Evolutionary conservation across 805 yeast species (phyloP), one percentile per base, ranked within the genome.

Genomic region (Saccharomycopsis guyanensis): DNA sequence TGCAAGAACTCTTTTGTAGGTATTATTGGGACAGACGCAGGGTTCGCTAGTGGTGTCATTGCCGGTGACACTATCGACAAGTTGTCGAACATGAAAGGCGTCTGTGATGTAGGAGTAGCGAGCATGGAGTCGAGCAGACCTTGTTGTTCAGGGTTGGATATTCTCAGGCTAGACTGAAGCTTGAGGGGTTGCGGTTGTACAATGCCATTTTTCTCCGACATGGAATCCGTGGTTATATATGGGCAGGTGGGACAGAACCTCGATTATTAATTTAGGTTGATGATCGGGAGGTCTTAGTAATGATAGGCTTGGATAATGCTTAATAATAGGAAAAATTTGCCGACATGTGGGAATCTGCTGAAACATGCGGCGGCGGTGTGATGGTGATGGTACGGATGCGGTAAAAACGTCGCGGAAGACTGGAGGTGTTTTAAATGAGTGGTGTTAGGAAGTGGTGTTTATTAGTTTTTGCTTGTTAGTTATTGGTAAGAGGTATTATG

Each of bases 41-140:
- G 45, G 19, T 10, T 23, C 6, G 40, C 23, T 3, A 39, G 15
- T 20, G 51, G 51, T 7, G 51, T 43, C 8, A 48, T 29, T 4
- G 42, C 37, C n/a, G 51, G 51, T 5, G 48, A 44, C 8, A 48
- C 48, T 19, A 48, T 6, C n/a, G 49, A 44, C 20, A 48, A 38
- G 19, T 40, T 44, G 13, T 48, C 49, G 33, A 48, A 48, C 10
- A 29, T 29, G 22, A 7, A 10, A 7, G 29, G 29, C 10, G 29
- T 25, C 29, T 6, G 10, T 10, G 10, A 10, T 6, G 29, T 25
- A 25, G 29, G 29, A 7, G 29, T 25, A 10, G 29, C 29, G 6
- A 25, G 10, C 29, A 25, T 25, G n/a, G n/a, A n/a, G n/a, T n/a
- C n/a, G n/a, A n/a, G n/a, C n/a, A n/a, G n/a, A n/a, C n/a, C n/a